Evolutionary conservation across 2,329 filamentous ascomycete genomes (phyloP), one percentile per base, ranked within the genome.

Genomic region (Trichoderma oligosporum): DNA sequence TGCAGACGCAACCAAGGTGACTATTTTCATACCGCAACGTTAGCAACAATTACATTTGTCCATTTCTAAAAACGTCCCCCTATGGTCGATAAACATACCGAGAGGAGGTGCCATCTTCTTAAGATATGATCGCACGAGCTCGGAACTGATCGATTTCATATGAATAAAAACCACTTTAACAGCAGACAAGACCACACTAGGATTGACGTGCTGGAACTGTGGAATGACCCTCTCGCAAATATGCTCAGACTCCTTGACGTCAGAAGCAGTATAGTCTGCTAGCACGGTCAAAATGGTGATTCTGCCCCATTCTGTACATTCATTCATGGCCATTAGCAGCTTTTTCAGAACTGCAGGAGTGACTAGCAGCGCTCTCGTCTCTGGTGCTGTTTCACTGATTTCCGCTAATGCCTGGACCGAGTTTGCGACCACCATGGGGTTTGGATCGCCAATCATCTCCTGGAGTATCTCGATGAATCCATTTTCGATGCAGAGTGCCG

Each of bases 31-130:
- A 18, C 11, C n/a, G 9, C 16, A 5, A 16, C 33, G 39, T 55
- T 38, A 55, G 52, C 22, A 29, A 20, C 9, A 29, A 18, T 2
- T 22, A 36, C 14, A 36, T 45, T 60, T 31, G 14, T 33, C n/a
- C 22, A 12, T 4, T 7, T 42, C 14, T 51, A 57, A 41, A 60
- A 51, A n/a, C n/a, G 24, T 3, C 12, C 24, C 16, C 18, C n/a
- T 11, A 20, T 14, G 11, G 18, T n/a, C 4, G 25, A 42, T 24
- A 25, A 16, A 70, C 81, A 63, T 78, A 93, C 89, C 89, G 63
- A 97, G 76, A 7, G 94, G 94, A 61, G 94, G 94, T 1, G 94
- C 93, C 94, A 99, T 99, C 78, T 99, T 99, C 79, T 95, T 96
- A 49, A 96, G 79, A 70, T 97, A 97, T 61, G 89, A 90, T 66